These are phyloP conservation scores for Citrus glauca DNA, from an alignment of 345 rosid genomes.

Conservation along the genomic window DNA sequence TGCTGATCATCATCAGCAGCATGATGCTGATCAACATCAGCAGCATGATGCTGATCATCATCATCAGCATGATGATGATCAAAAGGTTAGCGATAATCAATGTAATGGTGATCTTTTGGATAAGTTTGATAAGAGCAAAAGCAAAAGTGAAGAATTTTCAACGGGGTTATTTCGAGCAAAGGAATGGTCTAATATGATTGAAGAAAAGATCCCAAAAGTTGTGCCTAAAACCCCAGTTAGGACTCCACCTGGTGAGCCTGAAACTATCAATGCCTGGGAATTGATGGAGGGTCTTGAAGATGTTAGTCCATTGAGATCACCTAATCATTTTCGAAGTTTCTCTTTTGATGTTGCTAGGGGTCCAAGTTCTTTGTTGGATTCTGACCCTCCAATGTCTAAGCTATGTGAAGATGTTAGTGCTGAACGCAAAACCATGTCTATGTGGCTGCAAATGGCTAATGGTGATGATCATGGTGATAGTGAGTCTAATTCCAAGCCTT, in stretches of 20 bases:
- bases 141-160: constrained; percentile 25
- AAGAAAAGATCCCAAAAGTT: constrained; percentile 63
- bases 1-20: background rate
- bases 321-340: constrained; percentile 61
- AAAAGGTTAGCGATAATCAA: background rate
- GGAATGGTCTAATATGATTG: constrained; percentile 85
- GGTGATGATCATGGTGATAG: constrained; percentile 30
- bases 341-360: constrained; percentile 49
- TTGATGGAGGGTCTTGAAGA: constrained; percentile 94
- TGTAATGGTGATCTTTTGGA: constrained; percentile 6
- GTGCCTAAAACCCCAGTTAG: constrained; percentile 59
- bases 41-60: background rate
- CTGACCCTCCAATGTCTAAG: constrained; percentile 34
- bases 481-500: constrained; percentile 13
- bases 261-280: constrained; percentile 90
- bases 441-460: constrained; percentile 54
- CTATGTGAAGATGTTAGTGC: constrained; percentile 26
- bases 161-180: constrained; percentile 70
- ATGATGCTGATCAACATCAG: background rate
- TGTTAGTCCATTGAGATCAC: constrained; percentile 36
- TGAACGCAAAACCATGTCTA: constrained; percentile 22
- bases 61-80: background rate
- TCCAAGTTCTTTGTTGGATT: constrained; percentile 16
- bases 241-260: constrained; percentile 97
- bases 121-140: constrained; percentile 16